Conservation (phyloP, 441 rosid genomes). For the Biscutella auriculata region DNA sequence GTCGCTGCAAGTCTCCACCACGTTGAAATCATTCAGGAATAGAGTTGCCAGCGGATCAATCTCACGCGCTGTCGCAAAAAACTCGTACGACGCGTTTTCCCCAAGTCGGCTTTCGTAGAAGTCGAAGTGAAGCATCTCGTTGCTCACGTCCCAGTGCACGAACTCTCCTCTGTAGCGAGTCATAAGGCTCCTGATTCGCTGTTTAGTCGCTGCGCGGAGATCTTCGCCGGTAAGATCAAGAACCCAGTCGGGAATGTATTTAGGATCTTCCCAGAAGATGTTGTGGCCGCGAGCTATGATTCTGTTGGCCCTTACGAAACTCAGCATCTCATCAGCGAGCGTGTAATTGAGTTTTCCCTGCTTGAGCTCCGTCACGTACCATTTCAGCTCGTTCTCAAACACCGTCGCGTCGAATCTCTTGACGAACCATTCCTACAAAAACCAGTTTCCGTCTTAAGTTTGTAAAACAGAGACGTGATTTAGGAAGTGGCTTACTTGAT, state of each 20-base stretch:
- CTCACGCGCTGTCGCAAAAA: conserved; percentile 41
- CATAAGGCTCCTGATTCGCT: conserved; percentile 59
- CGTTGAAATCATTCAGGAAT: conserved; percentile 70
- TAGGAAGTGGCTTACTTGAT: conserved; percentile 36
- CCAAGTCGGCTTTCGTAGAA: conserved; percentile 61
- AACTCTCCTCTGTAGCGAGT: conserved; percentile 59
- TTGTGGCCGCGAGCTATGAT: conserved; percentile 67
- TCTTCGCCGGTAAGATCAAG: conserved; percentile 26
- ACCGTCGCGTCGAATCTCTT: conserved; percentile 78
- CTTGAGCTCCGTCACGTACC: conserved; percentile 69
- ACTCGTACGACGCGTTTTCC: conserved; percentile 43
- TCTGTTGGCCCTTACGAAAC: conserved; percentile 40
- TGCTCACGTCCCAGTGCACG: conserved; percentile 81
- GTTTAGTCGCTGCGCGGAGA: conserved; percentile 41
- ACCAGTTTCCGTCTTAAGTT: not conserved
- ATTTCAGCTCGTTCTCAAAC: conserved; percentile 77
- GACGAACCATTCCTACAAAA: conserved; percentile 55
- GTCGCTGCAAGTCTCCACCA: conserved; percentile 66
- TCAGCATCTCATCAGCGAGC: conserved; percentile 48
- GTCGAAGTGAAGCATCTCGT: conserved; percentile 82
- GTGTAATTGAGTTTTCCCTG: conserved; percentile 61
- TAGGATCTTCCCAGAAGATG: conserved; percentile 84
- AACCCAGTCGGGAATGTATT: conserved; percentile 55
- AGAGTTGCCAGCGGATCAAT: conserved; percentile 54
- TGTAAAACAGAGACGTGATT: not conserved